phyloP scores from a whole-genome alignment of 2,329 filamentous ascomycete species.

The Ascochyta rabiei region DNA sequence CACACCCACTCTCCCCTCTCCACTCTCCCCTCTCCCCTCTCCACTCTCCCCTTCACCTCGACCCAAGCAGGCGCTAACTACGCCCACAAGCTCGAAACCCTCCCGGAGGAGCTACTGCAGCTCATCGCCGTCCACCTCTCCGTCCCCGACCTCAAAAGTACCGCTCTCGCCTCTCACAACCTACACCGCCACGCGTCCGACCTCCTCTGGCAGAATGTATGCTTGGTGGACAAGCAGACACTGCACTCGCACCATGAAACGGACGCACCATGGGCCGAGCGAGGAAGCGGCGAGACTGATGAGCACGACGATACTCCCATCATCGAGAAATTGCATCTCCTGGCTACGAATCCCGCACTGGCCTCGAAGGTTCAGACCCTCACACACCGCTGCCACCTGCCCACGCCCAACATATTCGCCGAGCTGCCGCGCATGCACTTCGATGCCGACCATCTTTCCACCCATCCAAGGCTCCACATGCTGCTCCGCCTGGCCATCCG shows the following conservation, averaged over 20 bases:
- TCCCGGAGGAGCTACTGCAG: conserved; percentile 52
- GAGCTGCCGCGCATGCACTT: conserved; percentile 52
- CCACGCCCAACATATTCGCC: conserved; percentile 52
- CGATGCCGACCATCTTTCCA: conserved; percentile 47
- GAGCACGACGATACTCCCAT: conserved; percentile 52
- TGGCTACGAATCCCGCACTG: conserved; percentile 50
- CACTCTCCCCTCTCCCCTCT: too few relatives aligned
- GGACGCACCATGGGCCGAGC: conserved; percentile 20
- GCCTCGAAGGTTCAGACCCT: conserved; percentile 52
- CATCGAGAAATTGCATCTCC: conserved; percentile 50
- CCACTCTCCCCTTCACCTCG: background rate
- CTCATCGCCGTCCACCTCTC: conserved; percentile 47
- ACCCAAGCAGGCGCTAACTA: conserved; percentile 8
- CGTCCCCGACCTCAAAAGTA: conserved; percentile 33
- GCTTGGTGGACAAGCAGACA: conserved; percentile 49
- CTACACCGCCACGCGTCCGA: conserved; percentile 46
- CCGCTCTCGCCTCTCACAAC: conserved; percentile 45
- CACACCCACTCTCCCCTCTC: too few relatives aligned
- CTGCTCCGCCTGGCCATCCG: conserved; percentile 47
- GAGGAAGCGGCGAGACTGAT: conserved; percentile 26
- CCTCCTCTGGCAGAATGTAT: conserved; percentile 50
- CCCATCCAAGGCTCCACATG: conserved; percentile 48
- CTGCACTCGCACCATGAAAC: conserved; percentile 25
- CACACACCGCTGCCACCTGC: conserved; percentile 55
- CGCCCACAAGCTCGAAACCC: conserved; percentile 29